phyloP scores from a whole-genome alignment of 495 filamentous ascomycete species.

The Aspergillus affinis region DNA sequence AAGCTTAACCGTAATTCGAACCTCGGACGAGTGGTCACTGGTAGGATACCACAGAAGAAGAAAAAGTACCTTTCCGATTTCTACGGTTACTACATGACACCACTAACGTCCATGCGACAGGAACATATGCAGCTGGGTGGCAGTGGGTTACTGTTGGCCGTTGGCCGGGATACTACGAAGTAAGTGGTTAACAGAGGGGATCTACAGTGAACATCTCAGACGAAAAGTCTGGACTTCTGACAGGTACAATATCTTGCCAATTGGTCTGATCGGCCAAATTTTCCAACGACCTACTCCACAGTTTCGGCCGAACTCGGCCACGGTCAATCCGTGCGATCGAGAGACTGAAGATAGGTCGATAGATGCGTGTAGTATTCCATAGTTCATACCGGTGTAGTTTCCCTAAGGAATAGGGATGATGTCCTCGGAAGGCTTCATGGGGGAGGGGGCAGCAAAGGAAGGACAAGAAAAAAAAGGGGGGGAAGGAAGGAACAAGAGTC shows the following conservation, averaged over 20 bases:
- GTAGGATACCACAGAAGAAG: too few species aligned
- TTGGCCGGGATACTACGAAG: too few species aligned
- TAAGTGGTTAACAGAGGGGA: too few species aligned
- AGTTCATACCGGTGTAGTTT: not conserved
- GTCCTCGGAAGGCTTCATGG: not conserved
- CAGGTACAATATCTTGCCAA: not conserved
- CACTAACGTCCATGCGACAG: not conserved
- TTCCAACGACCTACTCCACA: conserved; percentile 8
- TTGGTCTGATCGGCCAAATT: conserved; percentile 5
- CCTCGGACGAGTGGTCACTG: conserved; percentile 1
- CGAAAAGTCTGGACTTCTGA: not conserved
- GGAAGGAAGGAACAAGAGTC: not conserved
- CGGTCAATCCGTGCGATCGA: not conserved
- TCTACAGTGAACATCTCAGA: too few species aligned
- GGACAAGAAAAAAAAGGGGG: not conserved
- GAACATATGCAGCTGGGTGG: too few species aligned
- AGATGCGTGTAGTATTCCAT: not conserved
- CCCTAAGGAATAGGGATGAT: too few species aligned
- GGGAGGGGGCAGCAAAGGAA: not conserved
- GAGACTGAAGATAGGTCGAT: not conserved
- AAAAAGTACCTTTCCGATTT: too few species aligned
- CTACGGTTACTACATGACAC: not conserved
- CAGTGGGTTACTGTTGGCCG: too few species aligned
- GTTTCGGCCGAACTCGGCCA: conserved; percentile 16
- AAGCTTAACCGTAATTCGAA: conserved; percentile 7